Base-by-base conservation (phyloP, 1,284 basidiomycete species). In the Malassezia furfur region DNA sequence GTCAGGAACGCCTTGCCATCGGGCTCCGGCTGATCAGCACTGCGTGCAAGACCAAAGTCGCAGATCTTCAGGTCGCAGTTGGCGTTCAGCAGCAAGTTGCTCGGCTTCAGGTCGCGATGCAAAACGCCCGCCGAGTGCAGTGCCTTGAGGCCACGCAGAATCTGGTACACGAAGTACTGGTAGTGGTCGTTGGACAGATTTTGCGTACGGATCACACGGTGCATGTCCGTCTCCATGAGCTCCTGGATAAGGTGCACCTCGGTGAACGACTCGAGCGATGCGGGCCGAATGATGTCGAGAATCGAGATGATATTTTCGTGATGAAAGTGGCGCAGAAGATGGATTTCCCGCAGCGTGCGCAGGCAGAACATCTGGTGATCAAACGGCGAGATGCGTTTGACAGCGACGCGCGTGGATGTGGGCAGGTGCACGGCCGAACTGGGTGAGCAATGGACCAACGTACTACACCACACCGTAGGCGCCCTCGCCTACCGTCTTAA, bases 91-190 rank as follows among this genome's bases (percentile, higher is more conserved):
- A 73, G 59, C 28, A 75, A 43, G 48, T 72, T 74, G 40, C 57
- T 61, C 28, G 70, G 70, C 62, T 74, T 72, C 12, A 74, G 54
- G 52, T 74, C 72, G 37, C 72, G 65, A 41, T 74, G 72, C 47
- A 74, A 59, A 15, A 74, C 72, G 40, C 72, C 65, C 1, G 72
- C 70, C 9, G 67, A 68, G 54, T 74, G 72, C 48, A 75, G 64
- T 7, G 72, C 72, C 60, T 75, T 75, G 50, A 75, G 64, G 3
- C 70, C 73, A 21, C 74, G 65, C 45, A 75, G 55, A 11, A 68
- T 75, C 54, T 93, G 90, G 75, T 94, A 93, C 63, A 91, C 85
- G 75, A 93, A 93, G 76, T 94, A 94, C 76, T 93, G 89, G 70
- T 84, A 89, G 75, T 93, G 91, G 74, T 91, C 88, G 69, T 91